Evolutionary conservation across 768 basidiomycete species (phyloP).

Genomic region (Boletus speciosus): DNA sequence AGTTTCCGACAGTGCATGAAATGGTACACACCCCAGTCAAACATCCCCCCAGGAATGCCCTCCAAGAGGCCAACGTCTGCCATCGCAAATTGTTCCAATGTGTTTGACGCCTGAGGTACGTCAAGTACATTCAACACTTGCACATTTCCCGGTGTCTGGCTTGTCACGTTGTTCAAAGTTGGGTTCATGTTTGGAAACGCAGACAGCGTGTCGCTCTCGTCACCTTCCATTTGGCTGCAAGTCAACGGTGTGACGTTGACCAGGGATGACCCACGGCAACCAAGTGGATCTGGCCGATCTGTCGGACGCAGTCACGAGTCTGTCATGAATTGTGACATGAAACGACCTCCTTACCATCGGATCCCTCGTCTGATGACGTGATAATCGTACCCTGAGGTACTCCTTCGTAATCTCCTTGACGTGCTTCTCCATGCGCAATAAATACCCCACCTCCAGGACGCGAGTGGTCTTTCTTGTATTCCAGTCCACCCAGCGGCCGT

Average conservation of each 20-base stretch:
- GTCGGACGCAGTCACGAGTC: constrained; percentile 1
- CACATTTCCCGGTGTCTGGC: constrained; percentile 45
- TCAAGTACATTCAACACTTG: constrained; percentile 79
- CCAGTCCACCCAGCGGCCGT: constrained; percentile 49
- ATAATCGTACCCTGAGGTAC: constrained; percentile 57
- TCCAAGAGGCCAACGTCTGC: constrained; percentile 69
- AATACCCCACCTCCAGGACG: constrained; percentile 88
- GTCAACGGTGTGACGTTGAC: constrained; percentile 54
- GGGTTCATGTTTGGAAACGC: constrained; percentile 66
- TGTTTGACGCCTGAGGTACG: constrained; percentile 49
- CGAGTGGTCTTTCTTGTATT: constrained; percentile 76
- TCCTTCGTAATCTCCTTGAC: constrained; percentile 47
- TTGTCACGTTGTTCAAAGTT: constrained; percentile 53
- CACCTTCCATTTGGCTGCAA: constrained; percentile 28
- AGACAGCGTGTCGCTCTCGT: constrained; percentile 21
- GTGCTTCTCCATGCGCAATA: constrained; percentile 53
- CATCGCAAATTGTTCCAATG: constrained; percentile 61
- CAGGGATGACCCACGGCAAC: constrained; percentile 37
- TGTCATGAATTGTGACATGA: constrained; percentile 9
- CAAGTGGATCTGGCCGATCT: constrained; percentile 15
- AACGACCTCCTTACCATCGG: constrained; percentile 46
- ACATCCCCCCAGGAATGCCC: constrained; percentile 80
- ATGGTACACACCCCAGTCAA: constrained; percentile 71
- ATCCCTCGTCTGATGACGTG: constrained; percentile 42
- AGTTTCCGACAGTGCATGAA: constrained; percentile 10